These are phyloP conservation scores for Symbiodinium natans DNA, from an alignment of 73 alveolate genomes.

Conservation along the genomic window DNA sequence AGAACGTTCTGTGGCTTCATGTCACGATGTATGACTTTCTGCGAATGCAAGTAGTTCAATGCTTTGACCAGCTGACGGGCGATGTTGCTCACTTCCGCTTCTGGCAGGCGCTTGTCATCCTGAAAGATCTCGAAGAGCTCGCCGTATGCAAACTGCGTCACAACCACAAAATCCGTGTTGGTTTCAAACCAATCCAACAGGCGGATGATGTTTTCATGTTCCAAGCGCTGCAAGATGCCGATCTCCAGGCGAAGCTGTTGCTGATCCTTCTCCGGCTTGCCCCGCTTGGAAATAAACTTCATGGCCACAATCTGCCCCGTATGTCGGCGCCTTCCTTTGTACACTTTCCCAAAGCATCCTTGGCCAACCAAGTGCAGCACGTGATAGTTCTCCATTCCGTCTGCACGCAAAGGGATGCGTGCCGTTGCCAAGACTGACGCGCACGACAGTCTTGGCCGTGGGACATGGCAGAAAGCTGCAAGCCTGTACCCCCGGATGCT, in stretches of 20 bases:
- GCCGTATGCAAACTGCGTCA: constrained; percentile 98
- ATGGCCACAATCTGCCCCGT: constrained; percentile 99
- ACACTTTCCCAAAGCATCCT: constrained; percentile 99
- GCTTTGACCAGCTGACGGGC: constrained; percentile 99
- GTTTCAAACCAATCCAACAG: constrained; percentile 99
- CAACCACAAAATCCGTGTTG: constrained; percentile 98
- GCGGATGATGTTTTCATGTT: constrained; percentile 99
- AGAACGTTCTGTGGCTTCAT: constrained; percentile 99
- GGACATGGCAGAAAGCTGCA: background rate
- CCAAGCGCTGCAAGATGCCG: constrained; percentile 97
- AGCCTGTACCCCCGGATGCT: too few relatives aligned
- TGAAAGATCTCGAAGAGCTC: constrained; percentile 99
- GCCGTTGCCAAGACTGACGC: too few relatives aligned
- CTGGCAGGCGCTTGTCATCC: constrained; percentile 99
- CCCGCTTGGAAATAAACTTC: constrained; percentile 99
- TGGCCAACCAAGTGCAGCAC: constrained; percentile 98
- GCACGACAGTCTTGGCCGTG: too few relatives aligned
- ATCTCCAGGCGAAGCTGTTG: constrained; percentile 99
- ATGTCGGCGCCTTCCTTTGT: constrained; percentile 99
- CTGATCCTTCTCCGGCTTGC: constrained; percentile 99
- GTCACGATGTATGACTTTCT: constrained; percentile 99
- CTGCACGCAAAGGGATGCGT: too few relatives aligned
- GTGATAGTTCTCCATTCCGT: constrained; percentile 35
- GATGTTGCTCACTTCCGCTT: constrained; percentile 98
- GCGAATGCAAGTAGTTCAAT: constrained; percentile 98